Base-by-base conservation (phyloP, 208 protist genomes). In the Trypanosoma rangeli region DNA sequence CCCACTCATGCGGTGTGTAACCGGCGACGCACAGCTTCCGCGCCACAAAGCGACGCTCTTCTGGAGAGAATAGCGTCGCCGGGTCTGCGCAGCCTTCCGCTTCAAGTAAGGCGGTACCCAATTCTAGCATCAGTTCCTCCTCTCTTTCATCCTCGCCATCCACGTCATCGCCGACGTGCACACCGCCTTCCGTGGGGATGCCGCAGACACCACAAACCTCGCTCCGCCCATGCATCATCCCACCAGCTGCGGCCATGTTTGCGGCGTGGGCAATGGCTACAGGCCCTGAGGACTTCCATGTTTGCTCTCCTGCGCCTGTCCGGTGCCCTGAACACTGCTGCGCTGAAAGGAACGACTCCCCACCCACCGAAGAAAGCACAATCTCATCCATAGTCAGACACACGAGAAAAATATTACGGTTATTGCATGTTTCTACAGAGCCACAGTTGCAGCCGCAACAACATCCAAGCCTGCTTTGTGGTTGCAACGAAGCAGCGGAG, bases 331-430 rank as follows among this genome's bases (percentile, higher is more conserved):
- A 29, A 35, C 10, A 39, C 22, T 48, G 54, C 15, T 39, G 37
- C 29, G 57, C 61, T 33, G 48, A 72, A n/a, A 65, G 42, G 44
- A 80, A 68, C 22, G 78, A 73, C 3, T 74, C 76, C 20, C 85
- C 79, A 39, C 82, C 85, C 18, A 92, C 68, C 1, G 82, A 89
- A 64, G 89, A 87, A 39, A 95, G 66, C 61, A 79, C 84, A 20
- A 95, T 62, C 55, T 91, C 87, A 64, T 95, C 85, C 29, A 92
- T 71, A 56, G 80, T 83, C 33, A 92, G 85, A 59, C 82, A 92
- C 5, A 91, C 84, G 29, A 86, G 86, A 7, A 71, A 81, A 20
- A 94, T 70, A 46, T 64, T 72, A 60, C 78, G 74, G 18, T 56
- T 66, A 26, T 56, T 31, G n/a, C 56, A 20, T 37, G 33, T 37